phyloP scores from a whole-genome alignment of 2,329 filamentous ascomycete genomes.

The Penicillium hesseltinei region DNA sequence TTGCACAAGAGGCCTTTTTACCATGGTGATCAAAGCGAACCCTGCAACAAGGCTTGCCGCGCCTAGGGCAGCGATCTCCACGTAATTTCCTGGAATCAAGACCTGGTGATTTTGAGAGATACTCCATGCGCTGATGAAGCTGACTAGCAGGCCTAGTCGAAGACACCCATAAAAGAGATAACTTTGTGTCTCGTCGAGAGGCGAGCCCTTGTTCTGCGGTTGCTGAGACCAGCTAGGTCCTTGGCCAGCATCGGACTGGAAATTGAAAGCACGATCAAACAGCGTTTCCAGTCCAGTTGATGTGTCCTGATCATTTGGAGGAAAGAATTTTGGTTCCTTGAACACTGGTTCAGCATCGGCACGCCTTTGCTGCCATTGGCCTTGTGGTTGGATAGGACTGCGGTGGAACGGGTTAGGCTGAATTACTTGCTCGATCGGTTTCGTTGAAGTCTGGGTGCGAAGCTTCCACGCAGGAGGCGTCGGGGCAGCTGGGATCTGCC shows the following conservation, averaged over 20 bases:
- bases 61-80: constrained; percentile 39
- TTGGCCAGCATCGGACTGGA: constrained; percentile 30
- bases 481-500: constrained; percentile 42
- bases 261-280: constrained; percentile 47
- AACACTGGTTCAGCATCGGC: constrained; percentile 34
- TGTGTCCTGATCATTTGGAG: constrained; percentile 38
- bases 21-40: constrained; percentile 39
- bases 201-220: constrained; percentile 5
- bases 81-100: constrained; percentile 36
- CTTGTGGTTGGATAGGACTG: constrained; percentile 27
- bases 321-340: constrained; percentile 48
- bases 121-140: constrained; percentile 34
- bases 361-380: constrained; percentile 18
- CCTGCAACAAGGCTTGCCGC: constrained; percentile 42
- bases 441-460: constrained; percentile 33
- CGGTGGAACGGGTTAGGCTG: constrained; percentile 41
- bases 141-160: constrained; percentile 30
- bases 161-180: constrained; percentile 30
- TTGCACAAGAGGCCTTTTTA: constrained; percentile 37
- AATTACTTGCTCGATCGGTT: constrained; percentile 36
- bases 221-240: constrained; percentile 21
- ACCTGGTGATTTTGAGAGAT: constrained; percentile 33
- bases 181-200: constrained; percentile 12
- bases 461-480: constrained; percentile 42
- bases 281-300: constrained; percentile 49